These are phyloP conservation scores for Hippophae rhamnoides DNA, from an alignment of 306 rosid species.

Conservation along the genomic window DNA sequence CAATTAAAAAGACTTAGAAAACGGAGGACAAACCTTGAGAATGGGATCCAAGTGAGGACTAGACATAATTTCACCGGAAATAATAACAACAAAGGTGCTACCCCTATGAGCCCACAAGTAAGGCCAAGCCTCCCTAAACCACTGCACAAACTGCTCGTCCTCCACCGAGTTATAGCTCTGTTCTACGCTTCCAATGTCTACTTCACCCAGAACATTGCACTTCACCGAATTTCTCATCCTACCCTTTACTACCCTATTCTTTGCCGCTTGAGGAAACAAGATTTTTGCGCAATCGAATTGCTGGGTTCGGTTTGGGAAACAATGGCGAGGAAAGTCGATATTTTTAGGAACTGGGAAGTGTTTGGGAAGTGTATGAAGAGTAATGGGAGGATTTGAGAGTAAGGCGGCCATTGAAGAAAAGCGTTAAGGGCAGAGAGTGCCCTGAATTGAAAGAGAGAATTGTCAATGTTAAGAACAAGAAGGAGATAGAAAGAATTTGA, in stretches of 20 bases:
- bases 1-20: conserved; percentile 1
- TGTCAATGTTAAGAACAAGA: neutral
- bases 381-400: conserved; percentile 11
- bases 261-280: conserved; percentile 5
- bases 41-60: conserved; percentile 59
- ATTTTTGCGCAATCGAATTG: conserved; percentile 1
- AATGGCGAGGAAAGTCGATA: conserved; percentile 6
- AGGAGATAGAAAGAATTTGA: neutral
- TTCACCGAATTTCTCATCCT: conserved; percentile 7
- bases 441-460: neutral
- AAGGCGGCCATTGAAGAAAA: conserved; percentile 37
- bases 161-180: conserved; percentile 42
- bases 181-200: conserved; percentile 23
- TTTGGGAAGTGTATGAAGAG: conserved; percentile 16
- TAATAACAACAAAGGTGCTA: conserved; percentile 62
- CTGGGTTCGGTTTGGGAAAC: conserved; percentile 8
- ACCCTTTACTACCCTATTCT: conserved; percentile 3
- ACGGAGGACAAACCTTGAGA: conserved; percentile 57
- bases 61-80: conserved; percentile 77
- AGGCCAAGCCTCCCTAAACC: conserved; percentile 95
- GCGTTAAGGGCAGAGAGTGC: neutral
- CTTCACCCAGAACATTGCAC: conserved; percentile 22
- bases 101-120: conserved; percentile 84
- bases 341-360: neutral
- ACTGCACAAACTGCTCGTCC: conserved; percentile 77